phyloP scores from a whole-genome alignment of 108 stramenopile genomes.

The Hondaea fermentalgiana region DNA sequence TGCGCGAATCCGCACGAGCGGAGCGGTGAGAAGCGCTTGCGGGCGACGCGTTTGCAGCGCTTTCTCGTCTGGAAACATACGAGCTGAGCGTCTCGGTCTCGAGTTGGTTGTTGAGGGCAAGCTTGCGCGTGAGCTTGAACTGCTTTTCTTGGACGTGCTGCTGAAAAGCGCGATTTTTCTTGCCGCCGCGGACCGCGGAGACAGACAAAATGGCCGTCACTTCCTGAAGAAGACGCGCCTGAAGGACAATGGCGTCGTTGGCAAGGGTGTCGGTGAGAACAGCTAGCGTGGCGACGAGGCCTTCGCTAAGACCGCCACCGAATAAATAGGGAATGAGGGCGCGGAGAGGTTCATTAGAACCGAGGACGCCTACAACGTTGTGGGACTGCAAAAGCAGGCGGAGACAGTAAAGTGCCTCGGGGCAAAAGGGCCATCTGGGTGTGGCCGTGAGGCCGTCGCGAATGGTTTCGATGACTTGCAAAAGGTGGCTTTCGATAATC shows the following conservation, averaged over 20 bases:
- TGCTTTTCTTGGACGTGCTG: not conserved
- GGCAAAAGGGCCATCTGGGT: not conserved
- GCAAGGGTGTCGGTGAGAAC: constrained; percentile 69
- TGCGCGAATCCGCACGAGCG: not conserved
- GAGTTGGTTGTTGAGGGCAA: not conserved
- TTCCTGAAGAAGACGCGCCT: constrained; percentile 24
- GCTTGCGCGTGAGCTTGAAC: not conserved
- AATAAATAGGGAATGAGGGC: constrained; percentile 79
- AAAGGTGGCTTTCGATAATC: constrained; percentile 37
- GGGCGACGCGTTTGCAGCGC: not conserved
- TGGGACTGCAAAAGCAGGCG: constrained; percentile 70
- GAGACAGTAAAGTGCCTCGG: constrained; percentile 64
- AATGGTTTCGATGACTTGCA: constrained; percentile 51
- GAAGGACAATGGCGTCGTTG: constrained; percentile 50
- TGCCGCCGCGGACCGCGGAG: not conserved
- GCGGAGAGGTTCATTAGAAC: constrained; percentile 45
- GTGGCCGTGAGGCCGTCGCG: constrained; percentile 40
- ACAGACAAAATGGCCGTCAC: not conserved
- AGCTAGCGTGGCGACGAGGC: constrained; percentile 73
- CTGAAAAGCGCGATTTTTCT: not conserved
- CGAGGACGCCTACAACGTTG: constrained; percentile 63
- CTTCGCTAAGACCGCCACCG: constrained; percentile 65
- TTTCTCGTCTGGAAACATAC: not conserved
- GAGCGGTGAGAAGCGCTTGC: not conserved
- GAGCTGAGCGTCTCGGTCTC: not conserved